These are phyloP conservation scores for Trametes villosa DNA, from an alignment of 768 basidiomycete species.

Conservation along the genomic window DNA sequence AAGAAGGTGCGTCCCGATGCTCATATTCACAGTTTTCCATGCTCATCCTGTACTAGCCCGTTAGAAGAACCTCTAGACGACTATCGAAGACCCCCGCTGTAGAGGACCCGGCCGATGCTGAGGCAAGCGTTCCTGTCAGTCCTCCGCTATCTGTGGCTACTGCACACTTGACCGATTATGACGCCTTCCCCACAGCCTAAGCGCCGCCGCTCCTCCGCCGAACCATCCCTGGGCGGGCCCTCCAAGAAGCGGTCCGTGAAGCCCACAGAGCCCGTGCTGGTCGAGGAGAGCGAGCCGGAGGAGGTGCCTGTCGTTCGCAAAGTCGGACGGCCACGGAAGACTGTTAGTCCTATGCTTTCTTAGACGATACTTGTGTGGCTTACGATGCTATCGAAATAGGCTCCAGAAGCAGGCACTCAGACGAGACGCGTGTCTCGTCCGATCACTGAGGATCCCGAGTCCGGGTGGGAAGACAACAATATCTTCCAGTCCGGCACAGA, in stretches of 20 bases:
- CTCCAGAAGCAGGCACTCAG: constrained; percentile 53
- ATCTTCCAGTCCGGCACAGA: constrained; percentile 91
- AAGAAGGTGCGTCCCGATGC: constrained; percentile 43
- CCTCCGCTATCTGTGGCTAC: not conserved
- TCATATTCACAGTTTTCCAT: constrained; percentile 10
- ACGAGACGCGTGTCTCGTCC: constrained; percentile 56
- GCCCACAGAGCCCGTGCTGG: constrained; percentile 48
- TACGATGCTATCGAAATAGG: constrained; percentile 33
- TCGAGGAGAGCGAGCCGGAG: constrained; percentile 81
- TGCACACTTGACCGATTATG: constrained; percentile 15
- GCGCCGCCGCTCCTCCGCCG: constrained; percentile 78
- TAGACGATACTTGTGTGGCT: not conserved
- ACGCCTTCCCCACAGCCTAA: constrained; percentile 57
- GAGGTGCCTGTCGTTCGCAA: constrained; percentile 65
- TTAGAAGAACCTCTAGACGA: constrained; percentile 64
- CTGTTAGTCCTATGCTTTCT: constrained; percentile 40
- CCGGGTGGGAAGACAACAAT: constrained; percentile 91
- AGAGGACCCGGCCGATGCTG: constrained; percentile 45
- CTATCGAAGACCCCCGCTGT: constrained; percentile 57
- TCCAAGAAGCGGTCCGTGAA: constrained; percentile 40
- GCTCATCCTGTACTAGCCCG: constrained; percentile 31
- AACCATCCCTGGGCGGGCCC: constrained; percentile 63
- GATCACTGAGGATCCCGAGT: constrained; percentile 42
- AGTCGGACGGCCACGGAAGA: constrained; percentile 62
- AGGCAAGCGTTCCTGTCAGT: constrained; percentile 49